Conservation (phyloP, 441 rosid species). For the Omphalea diandra region DNA sequence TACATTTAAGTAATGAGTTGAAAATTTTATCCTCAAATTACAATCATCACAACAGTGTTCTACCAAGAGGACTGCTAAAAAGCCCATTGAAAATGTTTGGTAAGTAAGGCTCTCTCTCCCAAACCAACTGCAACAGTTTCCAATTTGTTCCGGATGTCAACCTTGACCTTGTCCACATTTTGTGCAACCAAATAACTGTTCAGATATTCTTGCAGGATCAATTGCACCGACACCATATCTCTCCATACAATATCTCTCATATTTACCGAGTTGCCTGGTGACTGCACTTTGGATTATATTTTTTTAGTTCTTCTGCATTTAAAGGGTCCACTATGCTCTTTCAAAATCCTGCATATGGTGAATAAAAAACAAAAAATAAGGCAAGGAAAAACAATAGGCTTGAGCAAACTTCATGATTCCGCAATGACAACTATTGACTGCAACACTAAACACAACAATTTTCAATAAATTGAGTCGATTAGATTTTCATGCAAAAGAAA, state of each 20-base stretch:
- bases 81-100: slow-evolving; percentile 46
- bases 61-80: slow-evolving; percentile 52
- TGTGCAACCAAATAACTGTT: slow-evolving; percentile 49
- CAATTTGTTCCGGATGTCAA: slow-evolving; percentile 56
- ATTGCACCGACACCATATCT: slow-evolving; percentile 46
- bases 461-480: no score
- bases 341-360: slow-evolving; percentile 37
- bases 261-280: slow-evolving; percentile 46
- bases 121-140: slow-evolving; percentile 44
- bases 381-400: no score
- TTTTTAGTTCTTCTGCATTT: slow-evolving; percentile 38
- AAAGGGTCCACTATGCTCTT: slow-evolving; percentile 46
- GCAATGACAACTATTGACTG: no score
- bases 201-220: slow-evolving; percentile 45
- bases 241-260: slow-evolving; percentile 46
- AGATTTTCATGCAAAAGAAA: no score
- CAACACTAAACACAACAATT: no score
- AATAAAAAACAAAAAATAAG: no score
- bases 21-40: no score
- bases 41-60: no score
- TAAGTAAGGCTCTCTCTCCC: slow-evolving; percentile 48
- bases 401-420: no score
- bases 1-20: no score
- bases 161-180: slow-evolving; percentile 55
- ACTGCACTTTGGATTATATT: slow-evolving; percentile 40